A percentile compares a stretch with the other conserved stretches of the same genome.
Evolutionary conservation across 2,329 filamentous ascomycete species (phyloP).

Genomic region (Aspergillus arachidicola): DNA sequence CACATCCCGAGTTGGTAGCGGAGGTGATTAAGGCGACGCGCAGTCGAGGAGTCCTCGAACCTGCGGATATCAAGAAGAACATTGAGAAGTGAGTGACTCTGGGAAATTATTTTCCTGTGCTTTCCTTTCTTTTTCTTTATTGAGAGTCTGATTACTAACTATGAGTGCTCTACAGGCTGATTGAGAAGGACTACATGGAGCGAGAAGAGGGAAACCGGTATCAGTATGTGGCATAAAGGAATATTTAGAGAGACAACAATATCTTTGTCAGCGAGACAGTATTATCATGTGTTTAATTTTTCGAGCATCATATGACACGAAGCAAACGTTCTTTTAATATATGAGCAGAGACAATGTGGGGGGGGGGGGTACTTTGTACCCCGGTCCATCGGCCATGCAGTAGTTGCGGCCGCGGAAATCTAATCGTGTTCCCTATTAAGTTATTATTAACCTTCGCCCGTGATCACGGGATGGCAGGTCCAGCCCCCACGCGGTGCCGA

Average conservation of each 20-base stretch:
- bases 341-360: neutral
- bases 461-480: conserved; percentile 12
- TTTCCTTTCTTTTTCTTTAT: neutral
- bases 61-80: conserved; percentile 90
- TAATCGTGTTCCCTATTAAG: neutral
- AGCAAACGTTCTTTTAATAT: neutral
- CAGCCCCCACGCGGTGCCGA: conserved; percentile 10
- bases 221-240: conserved; percentile 65
- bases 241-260: conserved; percentile 1
- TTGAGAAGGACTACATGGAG: conserved; percentile 93
- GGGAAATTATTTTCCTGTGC: neutral
- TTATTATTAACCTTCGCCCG: neutral
- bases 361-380: neutral
- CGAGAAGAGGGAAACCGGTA: conserved; percentile 70
- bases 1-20: conserved; percentile 81
- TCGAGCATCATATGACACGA: neutral
- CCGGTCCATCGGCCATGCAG: neutral
- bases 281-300: neutral
- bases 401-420: neutral
- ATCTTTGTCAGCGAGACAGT: conserved; percentile 1
- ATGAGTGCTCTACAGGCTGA: conserved; percentile 60
- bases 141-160: neutral
- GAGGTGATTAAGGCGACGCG: conserved; percentile 92
- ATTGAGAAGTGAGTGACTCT: conserved; percentile 76
- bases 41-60: conserved; percentile 81